Evolutionary conservation across 2,329 filamentous ascomycete species (phyloP), one percentile per base, ranked within the genome.

Genomic region (Fusarium xyrophilum): DNA sequence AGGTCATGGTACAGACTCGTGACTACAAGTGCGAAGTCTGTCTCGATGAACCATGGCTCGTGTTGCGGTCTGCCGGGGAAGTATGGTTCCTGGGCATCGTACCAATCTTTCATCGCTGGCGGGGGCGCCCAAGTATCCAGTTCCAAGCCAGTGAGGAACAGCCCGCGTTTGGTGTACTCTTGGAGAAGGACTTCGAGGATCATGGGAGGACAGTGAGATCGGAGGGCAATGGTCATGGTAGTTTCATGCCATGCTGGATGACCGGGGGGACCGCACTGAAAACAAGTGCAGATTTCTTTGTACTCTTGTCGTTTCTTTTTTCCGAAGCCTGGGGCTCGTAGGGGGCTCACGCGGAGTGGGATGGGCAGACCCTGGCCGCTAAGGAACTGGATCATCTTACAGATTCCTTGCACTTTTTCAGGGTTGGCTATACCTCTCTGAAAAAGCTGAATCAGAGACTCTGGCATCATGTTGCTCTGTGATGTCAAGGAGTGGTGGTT

Each of bases 51-150:
- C 28, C 28, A 48, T 5, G 43, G n/a, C 27, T 30, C 14, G 6
- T 27, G 17, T 3, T 19, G 40, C 0, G 7, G 40, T 3, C 17
- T 19, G 19, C 3, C 12, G 3, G 0, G 6, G 13, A 11, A 28
- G 19, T 5, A 28, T n/a, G 42, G 7, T 30, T 46, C 43, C 5
- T 46, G 43, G 7, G 43, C 27, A 0, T 30, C 27, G 14, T 17
- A 7, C 43, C 43, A 30, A 17, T 46, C 43, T 11, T 30, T 0
- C 43, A 46, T 15, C 21, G n/a, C 43, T 13, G 43, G 43, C n/a
- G 43, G 43, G 27, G 43, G 9, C 17, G n/a, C 5, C 19, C 19
- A 21, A 21, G 10, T 46, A 13, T 46, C 27, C n/a, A 30, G 27
- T 13, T 46, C 43, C 5, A 46, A 17, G 10, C 17, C 43, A 1